Evolutionary conservation across 2,329 filamentous ascomycete species (phyloP).

Genomic region (Colletotrichum theobromicola): DNA sequence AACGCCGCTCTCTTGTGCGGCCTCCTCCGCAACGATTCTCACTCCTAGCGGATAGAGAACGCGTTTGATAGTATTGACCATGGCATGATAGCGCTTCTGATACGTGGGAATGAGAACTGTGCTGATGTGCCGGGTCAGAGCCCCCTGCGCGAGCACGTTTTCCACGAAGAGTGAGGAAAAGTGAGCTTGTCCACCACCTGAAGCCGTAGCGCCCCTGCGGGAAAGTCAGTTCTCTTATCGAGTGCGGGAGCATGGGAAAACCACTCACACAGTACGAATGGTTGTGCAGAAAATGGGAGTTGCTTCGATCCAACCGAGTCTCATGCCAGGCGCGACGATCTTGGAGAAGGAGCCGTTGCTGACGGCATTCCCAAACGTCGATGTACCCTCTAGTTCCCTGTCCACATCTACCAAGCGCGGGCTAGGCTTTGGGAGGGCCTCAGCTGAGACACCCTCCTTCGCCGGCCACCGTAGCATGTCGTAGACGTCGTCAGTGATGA

Average conservation of each 20-base stretch:
- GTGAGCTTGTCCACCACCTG: background rate
- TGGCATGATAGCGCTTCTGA: background rate
- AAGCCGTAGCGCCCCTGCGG: slow-evolving; percentile 59
- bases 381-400: slow-evolving; percentile 41
- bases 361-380: slow-evolving; percentile 80
- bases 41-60: background rate
- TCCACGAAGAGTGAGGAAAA: background rate
- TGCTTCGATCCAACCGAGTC: slow-evolving; percentile 86
- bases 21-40: slow-evolving; percentile 41
- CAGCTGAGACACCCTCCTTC: slow-evolving; percentile 3
- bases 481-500: slow-evolving; percentile 91
- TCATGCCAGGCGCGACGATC: slow-evolving; percentile 77
- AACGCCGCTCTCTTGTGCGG: background rate
- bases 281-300: slow-evolving; percentile 58
- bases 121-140: slow-evolving; percentile 49
- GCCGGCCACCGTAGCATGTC: slow-evolving; percentile 83
- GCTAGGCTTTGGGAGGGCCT: slow-evolving; percentile 52
- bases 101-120: slow-evolving; percentile 40
- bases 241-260: slow-evolving; percentile 21
- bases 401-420: slow-evolving; percentile 86
- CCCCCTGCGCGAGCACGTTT: slow-evolving; percentile 48
- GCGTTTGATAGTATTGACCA: background rate
- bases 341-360: slow-evolving; percentile 95
- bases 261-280: slow-evolving; percentile 54
- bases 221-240: slow-evolving; percentile 27